These are phyloP conservation scores for Infundibulicybe gibba DNA, from an alignment of 768 basidiomycete species.

Conservation along the genomic window DNA sequence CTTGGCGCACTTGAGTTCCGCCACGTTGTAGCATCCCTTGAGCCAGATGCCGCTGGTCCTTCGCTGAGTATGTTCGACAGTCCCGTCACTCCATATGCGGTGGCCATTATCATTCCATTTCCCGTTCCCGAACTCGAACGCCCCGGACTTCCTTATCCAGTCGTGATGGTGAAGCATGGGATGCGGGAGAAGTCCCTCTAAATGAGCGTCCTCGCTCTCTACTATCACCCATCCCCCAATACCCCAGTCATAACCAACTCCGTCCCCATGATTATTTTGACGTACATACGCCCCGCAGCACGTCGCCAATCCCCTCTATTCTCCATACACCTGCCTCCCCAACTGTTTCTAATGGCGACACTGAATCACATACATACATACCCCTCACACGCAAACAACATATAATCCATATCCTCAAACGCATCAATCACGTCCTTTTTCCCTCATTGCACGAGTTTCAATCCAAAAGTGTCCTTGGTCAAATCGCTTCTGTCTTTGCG, in stretches of 20 bases:
- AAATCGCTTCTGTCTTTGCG: slow-evolving; percentile 74
- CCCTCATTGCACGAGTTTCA: slow-evolving; percentile 78
- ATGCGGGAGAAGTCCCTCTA: slow-evolving; percentile 44
- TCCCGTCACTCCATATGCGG: slow-evolving; percentile 68
- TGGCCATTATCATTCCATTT: slow-evolving; percentile 62
- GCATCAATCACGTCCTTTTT: slow-evolving; percentile 66
- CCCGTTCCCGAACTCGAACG: slow-evolving; percentile 16
- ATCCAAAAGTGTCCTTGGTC: slow-evolving; percentile 66
- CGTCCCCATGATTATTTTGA: slow-evolving; percentile 8
- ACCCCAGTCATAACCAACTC: slow-evolving; percentile 11
- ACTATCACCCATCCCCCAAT: slow-evolving; percentile 18
- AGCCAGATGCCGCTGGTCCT: slow-evolving; percentile 58
- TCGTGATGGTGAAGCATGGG: slow-evolving; percentile 43
- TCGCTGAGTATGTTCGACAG: slow-evolving; percentile 65
- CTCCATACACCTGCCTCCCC: slow-evolving; percentile 54
- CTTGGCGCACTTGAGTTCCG: slow-evolving; percentile 96
- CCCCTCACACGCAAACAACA: slow-evolving; percentile 40
- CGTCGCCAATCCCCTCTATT: slow-evolving; percentile 48
- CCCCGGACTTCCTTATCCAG: slow-evolving; percentile 23
- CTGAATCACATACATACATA: slow-evolving; percentile 40
- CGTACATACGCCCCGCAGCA: slow-evolving; percentile 8
- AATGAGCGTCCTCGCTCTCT: slow-evolving; percentile 37
- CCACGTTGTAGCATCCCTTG: slow-evolving; percentile 81
- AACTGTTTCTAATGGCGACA: slow-evolving; percentile 30
- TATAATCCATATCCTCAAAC: slow-evolving; percentile 28